A percentile compares a stretch with the other conserved stretches of the same genome.
Conservation (phyloP, 768 basidiomycete species). For the Suillus occidentalis region DNA sequence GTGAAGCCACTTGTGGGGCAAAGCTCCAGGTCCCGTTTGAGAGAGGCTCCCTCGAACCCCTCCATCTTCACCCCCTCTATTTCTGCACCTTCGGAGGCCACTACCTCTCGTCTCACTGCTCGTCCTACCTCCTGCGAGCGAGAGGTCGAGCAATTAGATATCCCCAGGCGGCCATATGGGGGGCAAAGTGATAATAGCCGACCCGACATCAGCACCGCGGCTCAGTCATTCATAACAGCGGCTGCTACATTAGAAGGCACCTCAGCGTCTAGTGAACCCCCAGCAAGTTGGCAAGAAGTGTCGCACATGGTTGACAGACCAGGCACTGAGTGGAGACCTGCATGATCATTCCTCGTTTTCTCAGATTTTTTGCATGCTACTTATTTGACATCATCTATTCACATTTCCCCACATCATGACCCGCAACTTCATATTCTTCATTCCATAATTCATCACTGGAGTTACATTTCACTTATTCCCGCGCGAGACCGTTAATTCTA, state of each 20-base stretch:
- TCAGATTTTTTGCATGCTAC: slow-evolving; percentile 24
- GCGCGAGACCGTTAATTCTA: slow-evolving; percentile 17
- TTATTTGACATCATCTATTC: slow-evolving; percentile 33
- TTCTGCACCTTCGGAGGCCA: slow-evolving; percentile 25
- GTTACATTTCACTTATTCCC: slow-evolving; percentile 7
- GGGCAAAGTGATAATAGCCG: slow-evolving; percentile 38
- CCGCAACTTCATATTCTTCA: slow-evolving; percentile 1
- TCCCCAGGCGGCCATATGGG: slow-evolving; percentile 25
- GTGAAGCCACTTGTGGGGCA: background rate
- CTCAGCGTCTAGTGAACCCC: slow-evolving; percentile 51
- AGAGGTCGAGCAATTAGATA: slow-evolving; percentile 21
- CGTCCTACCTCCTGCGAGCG: slow-evolving; percentile 18
- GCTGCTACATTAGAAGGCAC: slow-evolving; percentile 57
- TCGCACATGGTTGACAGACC: slow-evolving; percentile 45
- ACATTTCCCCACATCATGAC: slow-evolving; percentile 2
- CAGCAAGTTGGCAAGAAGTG: slow-evolving; percentile 48
- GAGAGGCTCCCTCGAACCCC: slow-evolving; percentile 14
- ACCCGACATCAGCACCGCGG: slow-evolving; percentile 68
- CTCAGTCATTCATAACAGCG: slow-evolving; percentile 67
- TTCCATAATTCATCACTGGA: slow-evolving; percentile 2
- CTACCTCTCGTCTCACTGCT: slow-evolving; percentile 24
- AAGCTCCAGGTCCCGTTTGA: slow-evolving; percentile 20
- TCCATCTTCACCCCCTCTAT: slow-evolving; percentile 17
- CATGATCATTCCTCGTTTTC: slow-evolving; percentile 30
- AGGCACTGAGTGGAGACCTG: slow-evolving; percentile 38